These are phyloP conservation scores for Pyrus bretschneideri DNA, from an alignment of 306 rosid genomes.

Conservation along the genomic window DNA sequence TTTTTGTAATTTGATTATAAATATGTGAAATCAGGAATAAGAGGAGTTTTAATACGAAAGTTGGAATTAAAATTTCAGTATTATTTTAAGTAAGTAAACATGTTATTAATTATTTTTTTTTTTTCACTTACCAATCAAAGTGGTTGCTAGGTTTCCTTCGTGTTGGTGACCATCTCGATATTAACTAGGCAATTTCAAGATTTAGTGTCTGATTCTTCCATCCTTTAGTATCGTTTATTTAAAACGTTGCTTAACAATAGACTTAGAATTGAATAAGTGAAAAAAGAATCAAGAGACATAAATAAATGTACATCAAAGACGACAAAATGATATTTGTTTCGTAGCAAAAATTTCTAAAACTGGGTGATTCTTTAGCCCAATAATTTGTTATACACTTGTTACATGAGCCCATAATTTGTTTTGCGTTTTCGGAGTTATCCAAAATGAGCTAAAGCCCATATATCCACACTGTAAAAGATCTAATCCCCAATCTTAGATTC, in stretches of 20 bases:
- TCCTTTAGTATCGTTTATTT: no score
- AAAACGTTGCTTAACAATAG: no score
- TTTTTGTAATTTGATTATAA: not conserved
- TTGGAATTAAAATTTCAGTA: no score
- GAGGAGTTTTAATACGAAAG: no score
- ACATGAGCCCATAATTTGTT: not conserved
- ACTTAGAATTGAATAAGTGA: not conserved
- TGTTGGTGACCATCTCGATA: not conserved
- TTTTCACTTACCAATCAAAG: no score
- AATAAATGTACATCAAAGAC: no score
- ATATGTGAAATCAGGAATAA: no score
- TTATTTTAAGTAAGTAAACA: no score
- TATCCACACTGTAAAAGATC: not conserved
- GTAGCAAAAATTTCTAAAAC: not conserved
- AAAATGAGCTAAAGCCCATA: constrained; percentile 1
- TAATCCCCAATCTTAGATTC: not conserved
- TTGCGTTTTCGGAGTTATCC: not conserved
- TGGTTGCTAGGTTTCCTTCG: not conserved
- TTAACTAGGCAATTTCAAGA: not conserved
- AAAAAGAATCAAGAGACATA: no score
- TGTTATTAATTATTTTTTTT: no score
- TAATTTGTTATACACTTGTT: not conserved
- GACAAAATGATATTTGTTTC: no score
- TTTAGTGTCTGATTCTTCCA: not conserved
- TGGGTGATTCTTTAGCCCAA: not conserved